These are phyloP conservation scores for Kuraishia capsulata DNA, from an alignment of 805 yeast species.

Conservation along the genomic window DNA sequence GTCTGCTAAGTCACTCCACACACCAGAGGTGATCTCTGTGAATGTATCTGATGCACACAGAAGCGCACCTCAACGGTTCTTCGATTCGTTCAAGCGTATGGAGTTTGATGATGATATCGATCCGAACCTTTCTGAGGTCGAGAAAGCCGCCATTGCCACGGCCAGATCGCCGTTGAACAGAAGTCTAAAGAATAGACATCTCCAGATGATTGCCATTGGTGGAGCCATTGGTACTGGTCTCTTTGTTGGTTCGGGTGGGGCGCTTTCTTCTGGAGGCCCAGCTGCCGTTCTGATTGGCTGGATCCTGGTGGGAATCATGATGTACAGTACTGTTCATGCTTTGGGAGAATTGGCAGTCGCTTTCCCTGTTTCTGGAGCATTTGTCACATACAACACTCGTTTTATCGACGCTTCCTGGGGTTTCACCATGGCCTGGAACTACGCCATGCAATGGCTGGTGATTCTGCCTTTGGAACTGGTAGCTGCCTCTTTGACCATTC, in stretches of 20 bases:
- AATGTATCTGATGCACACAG: too few relatives aligned
- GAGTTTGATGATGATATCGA: slow-evolving; percentile 30
- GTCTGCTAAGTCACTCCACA: too few relatives aligned
- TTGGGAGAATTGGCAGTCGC: slow-evolving; percentile 55
- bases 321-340: slow-evolving; percentile 56
- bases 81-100: slow-evolving; percentile 21
- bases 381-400: slow-evolving; percentile 51
- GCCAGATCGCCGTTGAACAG: slow-evolving; percentile 43
- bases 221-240: slow-evolving; percentile 82
- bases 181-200: slow-evolving; percentile 34
- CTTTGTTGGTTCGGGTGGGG: slow-evolving; percentile 63
- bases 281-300: slow-evolving; percentile 60
- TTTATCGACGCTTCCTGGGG: slow-evolving; percentile 52
- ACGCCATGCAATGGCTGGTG: slow-evolving; percentile 45
- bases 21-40: too few relatives aligned
- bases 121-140: slow-evolving; percentile 32
- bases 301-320: slow-evolving; percentile 48
- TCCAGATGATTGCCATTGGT: slow-evolving; percentile 77
- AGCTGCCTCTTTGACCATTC: slow-evolving; percentile 42
- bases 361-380: slow-evolving; percentile 56
- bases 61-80: slow-evolving; percentile 10
- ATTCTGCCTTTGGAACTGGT: slow-evolving; percentile 47
- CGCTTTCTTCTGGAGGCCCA: slow-evolving; percentile 65
- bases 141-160: slow-evolving; percentile 36
- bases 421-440: slow-evolving; percentile 54